Percentiles rank a stretch among this genome's conserved stretches.
Evolutionary conservation across 495 filamentous ascomycete species (phyloP).

Genomic region (Penicillium pulvis): DNA sequence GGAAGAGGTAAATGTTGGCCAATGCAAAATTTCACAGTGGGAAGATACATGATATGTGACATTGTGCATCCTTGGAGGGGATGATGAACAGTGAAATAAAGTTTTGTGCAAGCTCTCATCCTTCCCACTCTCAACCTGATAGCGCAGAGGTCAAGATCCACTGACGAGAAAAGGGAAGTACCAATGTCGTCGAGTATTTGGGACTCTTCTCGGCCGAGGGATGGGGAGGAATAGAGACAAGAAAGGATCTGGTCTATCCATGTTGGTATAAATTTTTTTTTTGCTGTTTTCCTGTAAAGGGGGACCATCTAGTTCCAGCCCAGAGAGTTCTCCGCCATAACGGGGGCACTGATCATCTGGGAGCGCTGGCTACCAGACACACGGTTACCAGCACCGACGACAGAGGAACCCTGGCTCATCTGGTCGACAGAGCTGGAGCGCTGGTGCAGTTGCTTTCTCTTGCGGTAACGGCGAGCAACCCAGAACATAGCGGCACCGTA

Average conservation of each 20-base stretch:
- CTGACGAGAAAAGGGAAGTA: background rate
- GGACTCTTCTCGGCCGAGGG: constrained; percentile 9
- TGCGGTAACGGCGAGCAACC: constrained; percentile 90
- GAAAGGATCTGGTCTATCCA: constrained; percentile 16
- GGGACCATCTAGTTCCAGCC: constrained; percentile 81
- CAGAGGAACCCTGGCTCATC: constrained; percentile 46
- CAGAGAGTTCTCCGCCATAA: constrained; percentile 96
- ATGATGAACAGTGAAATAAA: constrained; percentile 32
- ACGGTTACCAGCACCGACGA: constrained; percentile 44
- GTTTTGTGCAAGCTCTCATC: constrained; percentile 33
- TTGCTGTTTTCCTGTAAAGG: constrained; percentile 12
- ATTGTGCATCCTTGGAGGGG: constrained; percentile 23
- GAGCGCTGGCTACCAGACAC: constrained; percentile 63
- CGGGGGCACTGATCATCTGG: constrained; percentile 78
- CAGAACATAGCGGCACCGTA: constrained; percentile 99
- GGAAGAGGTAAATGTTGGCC: constrained; percentile 25
- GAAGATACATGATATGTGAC: constrained; percentile 33
- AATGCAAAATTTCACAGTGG: constrained; percentile 35
- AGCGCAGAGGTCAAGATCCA: background rate
- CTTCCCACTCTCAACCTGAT: background rate
- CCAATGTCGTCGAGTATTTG: background rate
- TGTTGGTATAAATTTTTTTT: constrained; percentile 14
- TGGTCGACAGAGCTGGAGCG: constrained; percentile 64
- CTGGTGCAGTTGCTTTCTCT: constrained; percentile 76
- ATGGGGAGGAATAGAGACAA: constrained; percentile 13